Evolutionary conservation across 2,329 filamentous ascomycete species (phyloP).

Genomic region (Teratosphaeriaceae sp.): DNA sequence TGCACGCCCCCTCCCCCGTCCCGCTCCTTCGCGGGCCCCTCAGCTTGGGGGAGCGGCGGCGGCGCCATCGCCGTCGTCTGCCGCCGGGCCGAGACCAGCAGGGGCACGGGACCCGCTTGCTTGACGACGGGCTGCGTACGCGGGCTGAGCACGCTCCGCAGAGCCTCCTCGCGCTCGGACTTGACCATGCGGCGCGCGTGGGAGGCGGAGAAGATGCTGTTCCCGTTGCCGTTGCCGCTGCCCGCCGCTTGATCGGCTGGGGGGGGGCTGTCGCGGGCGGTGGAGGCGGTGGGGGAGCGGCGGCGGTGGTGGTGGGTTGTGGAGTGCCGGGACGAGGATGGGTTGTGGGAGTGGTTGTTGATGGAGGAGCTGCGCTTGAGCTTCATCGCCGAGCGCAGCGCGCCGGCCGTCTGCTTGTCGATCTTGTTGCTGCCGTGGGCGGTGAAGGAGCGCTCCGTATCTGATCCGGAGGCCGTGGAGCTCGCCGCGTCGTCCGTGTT

Average conservation of each 20-base stretch:
- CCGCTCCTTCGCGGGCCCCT: too few relatives aligned
- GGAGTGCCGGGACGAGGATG: conserved; percentile 30
- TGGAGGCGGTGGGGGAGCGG: conserved; percentile 46
- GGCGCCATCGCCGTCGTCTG: too few relatives aligned
- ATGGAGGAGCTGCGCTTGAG: conserved; percentile 33
- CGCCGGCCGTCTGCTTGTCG: conserved; percentile 17
- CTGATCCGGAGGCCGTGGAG: conserved; percentile 15
- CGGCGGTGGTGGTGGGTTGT: conserved; percentile 44
- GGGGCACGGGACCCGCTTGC: too few relatives aligned
- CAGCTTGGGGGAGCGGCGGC: too few relatives aligned
- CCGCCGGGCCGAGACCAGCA: too few relatives aligned
- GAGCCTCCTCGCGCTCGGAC: conserved; percentile 47
- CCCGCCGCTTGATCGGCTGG: conserved; percentile 16
- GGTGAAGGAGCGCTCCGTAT: conserved; percentile 15
- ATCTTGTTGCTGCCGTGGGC: too few relatives aligned
- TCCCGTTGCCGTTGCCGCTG: conserved; percentile 31
- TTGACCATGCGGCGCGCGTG: conserved; percentile 62
- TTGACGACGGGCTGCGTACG: conserved; percentile 54
- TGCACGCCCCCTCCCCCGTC: too few relatives aligned
- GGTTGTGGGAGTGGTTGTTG: conserved; percentile 23
- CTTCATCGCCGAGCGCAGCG: conserved; percentile 45
- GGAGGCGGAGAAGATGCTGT: conserved; percentile 54
- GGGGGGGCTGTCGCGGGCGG: conserved; percentile 33
- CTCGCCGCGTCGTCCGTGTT: conserved; percentile 30
- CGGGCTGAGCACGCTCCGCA: conserved; percentile 53